A percentile compares a stretch with the other conserved stretches of the same genome.
Conservation (phyloP, 495 filamentous ascomycete genomes). For the Podospora appendiculata region DNA sequence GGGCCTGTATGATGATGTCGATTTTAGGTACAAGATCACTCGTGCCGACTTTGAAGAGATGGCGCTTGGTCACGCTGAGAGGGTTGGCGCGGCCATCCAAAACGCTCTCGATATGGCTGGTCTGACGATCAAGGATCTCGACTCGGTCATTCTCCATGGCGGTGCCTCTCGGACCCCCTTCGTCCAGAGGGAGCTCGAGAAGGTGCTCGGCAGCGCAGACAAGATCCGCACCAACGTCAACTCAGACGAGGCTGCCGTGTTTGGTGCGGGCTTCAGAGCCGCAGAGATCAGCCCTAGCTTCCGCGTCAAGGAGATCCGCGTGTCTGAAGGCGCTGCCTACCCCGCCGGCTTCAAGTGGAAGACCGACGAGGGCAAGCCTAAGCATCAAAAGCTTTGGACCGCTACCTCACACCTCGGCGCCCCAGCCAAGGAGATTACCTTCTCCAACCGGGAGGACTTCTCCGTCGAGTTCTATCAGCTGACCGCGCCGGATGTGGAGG, state of each 20-base stretch:
- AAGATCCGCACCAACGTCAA: constrained; percentile 94
- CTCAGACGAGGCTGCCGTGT: constrained; percentile 92
- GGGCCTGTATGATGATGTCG: constrained; percentile 79
- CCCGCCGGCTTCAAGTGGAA: constrained; percentile 66
- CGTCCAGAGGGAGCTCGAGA: constrained; percentile 83
- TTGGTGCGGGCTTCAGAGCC: constrained; percentile 92
- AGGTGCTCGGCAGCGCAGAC: constrained; percentile 55
- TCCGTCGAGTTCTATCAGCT: constrained; percentile 73
- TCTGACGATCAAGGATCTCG: constrained; percentile 66
- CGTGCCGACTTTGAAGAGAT: constrained; percentile 76
- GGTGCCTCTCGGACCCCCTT: constrained; percentile 89
- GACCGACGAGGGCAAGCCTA: constrained; percentile 53
- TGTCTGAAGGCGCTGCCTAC: constrained; percentile 65
- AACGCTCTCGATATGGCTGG: constrained; percentile 68
- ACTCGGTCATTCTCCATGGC: constrained; percentile 89
- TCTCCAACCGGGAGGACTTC: constrained; percentile 81
- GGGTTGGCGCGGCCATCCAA: constrained; percentile 62
- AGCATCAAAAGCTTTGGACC: constrained; percentile 65
- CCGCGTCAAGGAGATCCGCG: constrained; percentile 91
- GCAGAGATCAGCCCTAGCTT: constrained; percentile 88
- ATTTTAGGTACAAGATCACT: constrained; percentile 87
- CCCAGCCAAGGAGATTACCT: constrained; percentile 73
- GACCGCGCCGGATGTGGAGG: constrained; percentile 40
- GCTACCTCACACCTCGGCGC: constrained; percentile 66
- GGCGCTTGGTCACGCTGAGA: constrained; percentile 56